Evolutionary conservation across 2,329 filamentous ascomycete genomes (phyloP), one percentile per base, ranked within the genome.

Genomic region (Cercospora sp.): DNA sequence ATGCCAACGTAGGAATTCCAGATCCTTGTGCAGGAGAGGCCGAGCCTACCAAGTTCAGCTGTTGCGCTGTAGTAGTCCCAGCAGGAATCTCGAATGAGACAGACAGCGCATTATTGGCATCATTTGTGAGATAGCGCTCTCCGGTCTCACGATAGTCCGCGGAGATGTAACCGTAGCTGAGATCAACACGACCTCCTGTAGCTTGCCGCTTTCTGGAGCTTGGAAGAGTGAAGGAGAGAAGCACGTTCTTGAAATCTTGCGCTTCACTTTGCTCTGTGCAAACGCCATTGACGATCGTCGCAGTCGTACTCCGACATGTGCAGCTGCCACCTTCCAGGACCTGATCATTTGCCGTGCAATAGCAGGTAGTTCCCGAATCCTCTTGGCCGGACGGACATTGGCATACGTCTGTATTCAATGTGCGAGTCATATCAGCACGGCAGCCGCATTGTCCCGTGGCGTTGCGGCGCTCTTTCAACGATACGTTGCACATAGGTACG

Each of bases 131-230:
- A 33, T 59, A 59, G 28, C 55, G 55, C 55, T 59, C 55, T 30
- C 55, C 55, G 16, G 55, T 59, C 16, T 30, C 31, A 5, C 55
- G 55, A 8, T 33, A 59, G 55, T 59, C 55, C 13, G 12, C 28
- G 28, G 55, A 59, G n/a, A 59, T 33, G 55, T 59, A 59, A 18
- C 55, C 55, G n/a, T 59, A 59, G 23, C 55, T 20, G n/a, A 59
- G 55, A 20, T 59, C 55, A 33, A 59, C 55, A 33, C 55, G 23
- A 20, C 13, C 28, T 6, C 55, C 55, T 7, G 55, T 33, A 28
- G 10, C 28, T 33, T 59, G 55, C 31, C 55, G 28, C 10, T 59
- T 59, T 20, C 28, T 30, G 26, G 28, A 20, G 55, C 26, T n/a
- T 30, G 26, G 55, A 5, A 59, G 28, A 13, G 23, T 59, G 55